Conservation (phyloP, 208 protist genomes). For the Sergeia podlipaevii region DNA sequence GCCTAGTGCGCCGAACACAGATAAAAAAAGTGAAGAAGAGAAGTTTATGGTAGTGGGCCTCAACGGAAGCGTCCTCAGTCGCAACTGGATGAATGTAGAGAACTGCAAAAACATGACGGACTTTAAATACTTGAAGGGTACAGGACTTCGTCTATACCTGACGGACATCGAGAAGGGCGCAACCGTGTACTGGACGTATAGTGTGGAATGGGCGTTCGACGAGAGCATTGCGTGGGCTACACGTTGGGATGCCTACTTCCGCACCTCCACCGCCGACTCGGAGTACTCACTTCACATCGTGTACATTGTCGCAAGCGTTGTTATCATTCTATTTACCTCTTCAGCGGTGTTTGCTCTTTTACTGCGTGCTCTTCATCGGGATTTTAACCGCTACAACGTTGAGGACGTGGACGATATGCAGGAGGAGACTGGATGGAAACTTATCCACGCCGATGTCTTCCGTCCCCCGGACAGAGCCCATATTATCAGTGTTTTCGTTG, state of each 20-base stretch:
- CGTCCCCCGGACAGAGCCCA: slow-evolving; percentile 82
- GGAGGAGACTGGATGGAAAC: slow-evolving; percentile 95
- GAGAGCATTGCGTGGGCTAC: slow-evolving; percentile 92
- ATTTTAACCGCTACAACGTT: slow-evolving; percentile 94
- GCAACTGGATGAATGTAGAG: slow-evolving; percentile 13
- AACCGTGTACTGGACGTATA: slow-evolving; percentile 80
- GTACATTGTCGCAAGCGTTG: slow-evolving; percentile 95
- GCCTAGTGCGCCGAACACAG: background rate
- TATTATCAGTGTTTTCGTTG: slow-evolving; percentile 88
- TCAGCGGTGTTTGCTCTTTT: slow-evolving; percentile 92
- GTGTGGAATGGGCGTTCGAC: slow-evolving; percentile 61
- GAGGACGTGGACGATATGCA: slow-evolving; percentile 55
- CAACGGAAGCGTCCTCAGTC: slow-evolving; percentile 46
- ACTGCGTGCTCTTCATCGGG: slow-evolving; percentile 94
- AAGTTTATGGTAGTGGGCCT: slow-evolving; percentile 77
- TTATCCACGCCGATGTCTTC: slow-evolving; percentile 97
- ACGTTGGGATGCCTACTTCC: slow-evolving; percentile 97
- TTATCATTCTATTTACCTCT: slow-evolving; percentile 93
- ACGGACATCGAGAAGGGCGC: slow-evolving; percentile 17
- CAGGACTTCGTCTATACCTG: slow-evolving; percentile 14
- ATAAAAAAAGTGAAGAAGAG: background rate
- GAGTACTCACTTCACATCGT: slow-evolving; percentile 89
- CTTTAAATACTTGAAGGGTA: background rate
- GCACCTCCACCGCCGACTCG: slow-evolving; percentile 57
- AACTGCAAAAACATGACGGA: slow-evolving; percentile 6